phyloP scores from a whole-genome alignment of 306 rosid species.

The Dryas octopetala region DNA sequence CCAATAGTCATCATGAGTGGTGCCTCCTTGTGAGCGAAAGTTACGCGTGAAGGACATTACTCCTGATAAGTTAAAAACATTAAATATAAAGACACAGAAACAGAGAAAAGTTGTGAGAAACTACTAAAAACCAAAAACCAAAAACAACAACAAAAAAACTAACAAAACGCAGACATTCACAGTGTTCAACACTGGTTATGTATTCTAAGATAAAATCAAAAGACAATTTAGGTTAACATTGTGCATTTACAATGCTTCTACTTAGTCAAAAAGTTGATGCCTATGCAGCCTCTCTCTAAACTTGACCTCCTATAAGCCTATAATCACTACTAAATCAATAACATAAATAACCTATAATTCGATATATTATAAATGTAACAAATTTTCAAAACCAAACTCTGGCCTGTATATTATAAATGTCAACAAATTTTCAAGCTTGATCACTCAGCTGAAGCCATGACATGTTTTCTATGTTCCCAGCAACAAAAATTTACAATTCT shows the following conservation, averaged over 20 bases:
- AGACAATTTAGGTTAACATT: too few relatives aligned
- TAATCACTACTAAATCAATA: neutral
- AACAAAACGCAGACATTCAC: neutral
- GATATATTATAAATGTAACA: neutral
- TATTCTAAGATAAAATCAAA: neutral
- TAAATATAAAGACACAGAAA: neutral
- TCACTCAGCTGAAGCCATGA: neutral
- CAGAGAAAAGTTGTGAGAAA: neutral
- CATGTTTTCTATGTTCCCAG: neutral
- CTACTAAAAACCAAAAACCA: neutral
- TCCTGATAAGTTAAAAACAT: slow-evolving; percentile 41
- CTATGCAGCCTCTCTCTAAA: neutral
- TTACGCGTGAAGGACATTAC: slow-evolving; percentile 61
- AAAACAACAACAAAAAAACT: neutral
- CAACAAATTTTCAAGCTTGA: neutral
- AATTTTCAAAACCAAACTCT: neutral
- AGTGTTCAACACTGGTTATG: neutral
- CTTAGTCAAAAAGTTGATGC: neutral
- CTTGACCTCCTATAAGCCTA: neutral
- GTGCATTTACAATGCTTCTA: neutral
- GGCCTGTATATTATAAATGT: neutral
- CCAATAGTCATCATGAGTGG: slow-evolving; percentile 46
- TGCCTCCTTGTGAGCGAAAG: slow-evolving; percentile 50
- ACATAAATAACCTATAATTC: neutral
- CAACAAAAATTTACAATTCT: neutral